A percentile compares a stretch with the other conserved stretches of the same genome.
phyloP scores from a whole-genome alignment of 495 filamentous ascomycete species.

The Penicillium canescens region DNA sequence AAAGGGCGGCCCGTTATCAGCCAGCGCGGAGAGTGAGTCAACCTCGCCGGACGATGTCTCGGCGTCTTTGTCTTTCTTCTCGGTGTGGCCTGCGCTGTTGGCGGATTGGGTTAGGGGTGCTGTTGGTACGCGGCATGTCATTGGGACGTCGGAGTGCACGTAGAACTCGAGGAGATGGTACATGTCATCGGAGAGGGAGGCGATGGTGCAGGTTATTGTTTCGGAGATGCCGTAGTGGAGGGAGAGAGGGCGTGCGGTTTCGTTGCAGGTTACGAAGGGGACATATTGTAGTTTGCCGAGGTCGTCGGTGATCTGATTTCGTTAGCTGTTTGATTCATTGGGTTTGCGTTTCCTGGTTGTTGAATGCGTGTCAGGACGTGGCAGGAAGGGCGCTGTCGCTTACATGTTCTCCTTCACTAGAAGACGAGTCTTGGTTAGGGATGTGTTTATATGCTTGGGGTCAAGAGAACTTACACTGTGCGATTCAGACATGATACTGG shows the following conservation, averaged over 20 bases:
- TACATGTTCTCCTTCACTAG: slow-evolving; percentile 61
- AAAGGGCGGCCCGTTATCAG: slow-evolving; percentile 47
- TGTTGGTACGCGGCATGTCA: slow-evolving; percentile 88
- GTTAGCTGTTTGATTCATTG: slow-evolving; percentile 12
- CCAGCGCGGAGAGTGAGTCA: slow-evolving; percentile 30
- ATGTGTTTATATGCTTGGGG: neutral
- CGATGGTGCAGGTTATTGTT: slow-evolving; percentile 90
- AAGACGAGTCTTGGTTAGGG: slow-evolving; percentile 17
- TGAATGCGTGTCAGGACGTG: neutral
- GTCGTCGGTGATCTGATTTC: slow-evolving; percentile 69
- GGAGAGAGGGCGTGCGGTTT: slow-evolving; percentile 78
- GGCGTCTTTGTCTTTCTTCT: slow-evolving; percentile 9
- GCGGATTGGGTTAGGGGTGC: slow-evolving; percentile 51
- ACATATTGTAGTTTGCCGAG: slow-evolving; percentile 88
- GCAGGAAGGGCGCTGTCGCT: slow-evolving; percentile 18
- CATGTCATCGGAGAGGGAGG: slow-evolving; percentile 79
- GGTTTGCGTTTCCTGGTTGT: neutral
- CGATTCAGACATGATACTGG: slow-evolving; percentile 69
- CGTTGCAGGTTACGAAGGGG: slow-evolving; percentile 89
- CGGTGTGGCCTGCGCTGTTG: slow-evolving; percentile 4
- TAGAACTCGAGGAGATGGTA: slow-evolving; percentile 99
- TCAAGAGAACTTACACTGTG: slow-evolving; percentile 53
- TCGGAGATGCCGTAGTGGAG: slow-evolving; percentile 76
- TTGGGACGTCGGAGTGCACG: slow-evolving; percentile 91
- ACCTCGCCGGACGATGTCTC: slow-evolving; percentile 7